Base-by-base conservation (phyloP, 2,329 filamentous ascomycete genomes). In the Epichloe hybrida region DNA sequence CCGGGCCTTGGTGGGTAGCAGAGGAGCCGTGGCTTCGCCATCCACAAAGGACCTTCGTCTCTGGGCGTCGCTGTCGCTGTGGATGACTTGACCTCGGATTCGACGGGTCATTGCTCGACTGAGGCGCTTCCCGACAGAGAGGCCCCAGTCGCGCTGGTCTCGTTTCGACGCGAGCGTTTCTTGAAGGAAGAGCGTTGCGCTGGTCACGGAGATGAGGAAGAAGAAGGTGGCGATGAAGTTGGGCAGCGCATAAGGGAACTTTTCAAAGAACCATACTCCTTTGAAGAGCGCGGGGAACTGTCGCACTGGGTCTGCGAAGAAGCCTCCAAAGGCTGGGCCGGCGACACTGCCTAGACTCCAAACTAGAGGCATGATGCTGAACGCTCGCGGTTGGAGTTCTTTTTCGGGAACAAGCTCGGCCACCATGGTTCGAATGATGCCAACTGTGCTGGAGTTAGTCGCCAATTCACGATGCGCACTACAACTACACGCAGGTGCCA, bases 381-480 rank as follows among this genome's bases (percentile, higher is more conserved):
- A 97, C 0, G 93, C 93, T 49, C 81, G 75, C 0, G 91, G 90
- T 62, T 96, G 91, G 6, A 95, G 73, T 61, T 89, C 85, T 64
- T 79, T 88, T 64, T 93, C 82, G 0, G 88, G 86, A 2, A 95
- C 89, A 76, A 96, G 82, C 66, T 96, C 91, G 0, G 91, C 91
- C 2, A 96, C 89, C 71, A 93, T 88, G 15, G 88, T 95, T 56
- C 90, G 73, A 55, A 96, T 84, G 54, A 96, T 96, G 1, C 93
- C 86, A n/a, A 91, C 84, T 82, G 48, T 13, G 6, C 37, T 11
- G 13, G 13, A 43, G 36, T 52, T 37, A 52, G 50, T 42, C 15
- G 8, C 6, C 23, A 13, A 17, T 21, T 15, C 13, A 11, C 35
- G 7, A n/a, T 31, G 6, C 36, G 12, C 36, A n/a, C 5, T 38